Evolutionary conservation across 2,329 filamentous ascomycete genomes (phyloP), one percentile per base, ranked within the genome.

Genomic region (Rhynchosporium secalis): DNA sequence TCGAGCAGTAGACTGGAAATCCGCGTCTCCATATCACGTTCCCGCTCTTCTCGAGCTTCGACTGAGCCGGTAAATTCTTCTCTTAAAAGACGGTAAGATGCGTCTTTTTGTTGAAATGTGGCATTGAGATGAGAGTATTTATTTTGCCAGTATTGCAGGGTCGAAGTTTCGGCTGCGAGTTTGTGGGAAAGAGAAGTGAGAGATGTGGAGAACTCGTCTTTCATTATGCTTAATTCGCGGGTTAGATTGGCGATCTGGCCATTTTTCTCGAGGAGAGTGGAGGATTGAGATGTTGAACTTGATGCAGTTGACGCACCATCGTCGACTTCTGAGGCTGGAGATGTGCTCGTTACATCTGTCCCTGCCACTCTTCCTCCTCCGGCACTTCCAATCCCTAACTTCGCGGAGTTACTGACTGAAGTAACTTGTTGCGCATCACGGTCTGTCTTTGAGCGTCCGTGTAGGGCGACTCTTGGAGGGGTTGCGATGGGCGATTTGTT

Each of bases 61-160:
- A 80, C 77, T 43, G 79, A 75, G 36, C 77, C 75, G 46, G 80
- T 78, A n/a, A 79, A 75, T 70, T 85, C 81, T 54, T 77, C 75
- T 46, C 78, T 76, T 48, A 85, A 73, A 36, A 84, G 72, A 9
- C 81, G 76, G 65, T 85, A 75, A 68, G 84, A 80, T 15, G 81
- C 79, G 68, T 86, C 83, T 4, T 78, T 78, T 29, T 80, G 77
- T 48, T 82, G 72, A 64, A 80, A 81, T 68, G 81, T 80, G 73
- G 81, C 79, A 71, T 84, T 79, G 49, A 85, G 72, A 38, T 72
- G 73, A 62, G 78, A 79, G 73, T 85, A 80, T 69, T 83, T 84
- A 49, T 78, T 73, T 73, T 86, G 83, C 83, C 84, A 86, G 71
- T 82, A 84, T 13, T 78, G 78, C 3, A 82, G 77, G 56, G 79